Conservation (phyloP, 225 moss, liverwort and hornwort species). For the Sphagnum tenellum region DNA sequence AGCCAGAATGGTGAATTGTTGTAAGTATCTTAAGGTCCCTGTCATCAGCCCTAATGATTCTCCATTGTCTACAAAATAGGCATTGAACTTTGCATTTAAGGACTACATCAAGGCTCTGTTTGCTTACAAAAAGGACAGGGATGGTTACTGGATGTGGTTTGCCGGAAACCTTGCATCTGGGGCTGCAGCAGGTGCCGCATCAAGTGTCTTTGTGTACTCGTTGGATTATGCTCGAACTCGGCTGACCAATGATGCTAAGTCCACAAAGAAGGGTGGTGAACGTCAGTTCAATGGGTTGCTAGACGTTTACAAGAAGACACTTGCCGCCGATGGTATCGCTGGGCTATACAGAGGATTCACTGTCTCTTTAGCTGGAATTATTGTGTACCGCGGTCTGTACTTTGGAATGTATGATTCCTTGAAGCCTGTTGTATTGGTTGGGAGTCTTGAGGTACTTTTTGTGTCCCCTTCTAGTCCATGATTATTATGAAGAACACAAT, state of each 20-base stretch:
- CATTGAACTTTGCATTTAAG: slow-evolving; percentile 59
- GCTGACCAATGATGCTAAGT: slow-evolving; percentile 38
- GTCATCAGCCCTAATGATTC: too few species aligned
- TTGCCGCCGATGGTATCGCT: slow-evolving; percentile 40
- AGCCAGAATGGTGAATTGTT: background rate
- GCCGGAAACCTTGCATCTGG: slow-evolving; percentile 51
- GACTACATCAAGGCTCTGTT: slow-evolving; percentile 50
- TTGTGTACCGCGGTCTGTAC: slow-evolving; percentile 47
- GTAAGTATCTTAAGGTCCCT: background rate
- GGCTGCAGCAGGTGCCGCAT: slow-evolving; percentile 49
- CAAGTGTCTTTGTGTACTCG: slow-evolving; percentile 42
- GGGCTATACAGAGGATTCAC: slow-evolving; percentile 54
- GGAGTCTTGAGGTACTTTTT: slow-evolving; percentile 9
- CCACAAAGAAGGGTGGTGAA: slow-evolving; percentile 48
- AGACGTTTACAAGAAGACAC: slow-evolving; percentile 51
- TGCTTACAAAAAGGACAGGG: slow-evolving; percentile 50
- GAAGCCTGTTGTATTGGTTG: slow-evolving; percentile 46
- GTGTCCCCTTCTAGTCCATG: background rate
- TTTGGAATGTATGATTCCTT: slow-evolving; percentile 53
- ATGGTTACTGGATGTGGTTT: slow-evolving; percentile 59
- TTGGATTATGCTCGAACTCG: slow-evolving; percentile 51
- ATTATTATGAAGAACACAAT: background rate
- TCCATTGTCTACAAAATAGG: slow-evolving; percentile 10
- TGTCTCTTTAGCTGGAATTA: slow-evolving; percentile 47
- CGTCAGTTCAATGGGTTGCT: slow-evolving; percentile 50